Conservation (phyloP, 1,284 basidiomycete species). For the Ganoderma lucidum region DNA sequence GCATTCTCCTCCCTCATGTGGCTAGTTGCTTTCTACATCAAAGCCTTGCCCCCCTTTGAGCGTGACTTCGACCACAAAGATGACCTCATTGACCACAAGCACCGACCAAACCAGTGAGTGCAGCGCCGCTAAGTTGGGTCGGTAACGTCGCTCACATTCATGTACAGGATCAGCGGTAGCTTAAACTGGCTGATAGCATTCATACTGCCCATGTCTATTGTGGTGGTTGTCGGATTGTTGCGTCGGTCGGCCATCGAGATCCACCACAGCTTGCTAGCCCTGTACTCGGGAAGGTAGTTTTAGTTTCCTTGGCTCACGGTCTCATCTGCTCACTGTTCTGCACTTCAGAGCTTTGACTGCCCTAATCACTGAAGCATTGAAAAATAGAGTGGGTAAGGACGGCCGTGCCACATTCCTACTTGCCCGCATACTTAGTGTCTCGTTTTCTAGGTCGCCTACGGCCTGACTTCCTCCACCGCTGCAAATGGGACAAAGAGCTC, state of each 20-base stretch:
- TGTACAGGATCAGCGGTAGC: constrained; percentile 54
- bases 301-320: background rate
- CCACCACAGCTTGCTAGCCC: constrained; percentile 63
- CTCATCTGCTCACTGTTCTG: background rate
- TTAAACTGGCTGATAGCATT: constrained; percentile 57
- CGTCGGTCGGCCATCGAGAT: constrained; percentile 57
- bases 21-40: constrained; percentile 50
- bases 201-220: constrained; percentile 51
- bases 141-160: background rate
- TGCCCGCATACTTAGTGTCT: background rate
- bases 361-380: constrained; percentile 62
- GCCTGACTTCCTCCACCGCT: constrained; percentile 74
- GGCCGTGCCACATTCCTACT: background rate
- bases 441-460: constrained; percentile 60
- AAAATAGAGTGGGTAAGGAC: constrained; percentile 63
- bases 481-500: constrained; percentile 61
- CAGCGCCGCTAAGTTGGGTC: too few species aligned
- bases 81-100: constrained; percentile 58
- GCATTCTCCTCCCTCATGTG: constrained; percentile 51
- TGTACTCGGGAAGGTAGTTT: constrained; percentile 56
- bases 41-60: constrained; percentile 55
- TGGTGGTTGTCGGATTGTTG: constrained; percentile 46
- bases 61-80: constrained; percentile 61
- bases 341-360: constrained; percentile 52
- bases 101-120: constrained; percentile 56